Base-by-base conservation (phyloP, 225 moss, liverwort and hornwort species). In the Climacium dendroides region DNA sequence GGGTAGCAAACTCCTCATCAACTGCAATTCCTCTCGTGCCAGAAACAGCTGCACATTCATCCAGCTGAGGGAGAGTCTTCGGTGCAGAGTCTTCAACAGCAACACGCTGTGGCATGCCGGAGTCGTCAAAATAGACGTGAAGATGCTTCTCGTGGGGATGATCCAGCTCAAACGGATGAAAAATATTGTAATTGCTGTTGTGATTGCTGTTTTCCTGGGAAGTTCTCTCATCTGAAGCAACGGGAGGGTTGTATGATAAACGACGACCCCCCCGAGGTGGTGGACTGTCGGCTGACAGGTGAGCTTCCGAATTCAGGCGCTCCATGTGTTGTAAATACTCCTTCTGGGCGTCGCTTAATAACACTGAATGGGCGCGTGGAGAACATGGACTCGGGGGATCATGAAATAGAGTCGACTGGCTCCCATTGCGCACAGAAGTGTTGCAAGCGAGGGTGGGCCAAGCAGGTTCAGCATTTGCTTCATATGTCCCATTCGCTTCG, bases 261-360 rank as follows among this genome's bases (percentile, higher is more conserved):
- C 89, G 81, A n/a, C 90, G 89, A 24, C 90, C 87, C 30, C 75
- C 81, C 5, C 43, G 90, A 82, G 86, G 87, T 16, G 90, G 93
- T 34, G 86, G 53, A 52, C 50, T 83, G 65, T 90, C 85, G 32
- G 50, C 43, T 10, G 81, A 50, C 37, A 43, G 32, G 6, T 26
- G 83, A 11, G 66, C 66, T 61, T 72, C 81, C 13, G 85, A 30
- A 64, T 92, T 92, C 3, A 93, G 81, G 81, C 67, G 89, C 74
- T 92, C 85, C 78, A 82, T 22, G 13, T 90, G 78, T 9, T 83
- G 82, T 47, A 92, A 66, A 85, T 78, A 92, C 70, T 81, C 90
- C 60, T 88, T 78, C 15, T 90, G 90, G 6, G 87, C 30, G 26
- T 88, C 92, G 11, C 72, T 88, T 18, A 92, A 15, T 13, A 87